These are phyloP conservation scores for Exophiala xenobiotica DNA, from an alignment of 2,329 filamentous ascomycete genomes.

Conservation along the genomic window DNA sequence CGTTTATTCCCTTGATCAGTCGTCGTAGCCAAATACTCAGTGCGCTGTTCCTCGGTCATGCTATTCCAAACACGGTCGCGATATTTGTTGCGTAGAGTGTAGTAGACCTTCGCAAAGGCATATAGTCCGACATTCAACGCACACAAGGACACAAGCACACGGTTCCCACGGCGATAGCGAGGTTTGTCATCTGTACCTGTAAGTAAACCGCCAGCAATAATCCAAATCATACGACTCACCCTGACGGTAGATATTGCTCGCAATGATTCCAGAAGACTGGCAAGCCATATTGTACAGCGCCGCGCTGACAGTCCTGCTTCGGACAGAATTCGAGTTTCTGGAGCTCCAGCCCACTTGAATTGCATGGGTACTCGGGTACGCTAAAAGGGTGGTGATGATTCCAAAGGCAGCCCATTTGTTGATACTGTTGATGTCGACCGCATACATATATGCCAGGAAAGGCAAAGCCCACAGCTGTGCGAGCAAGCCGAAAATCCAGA, in stretches of 20 bases:
- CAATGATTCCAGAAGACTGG: slow-evolving; percentile 38
- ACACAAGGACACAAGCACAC: slow-evolving; percentile 54
- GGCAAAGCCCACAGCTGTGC: slow-evolving; percentile 55
- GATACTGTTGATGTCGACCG: slow-evolving; percentile 40
- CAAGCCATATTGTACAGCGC: slow-evolving; percentile 42
- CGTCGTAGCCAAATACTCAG: slow-evolving; percentile 40
- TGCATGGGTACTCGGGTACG: slow-evolving; percentile 58
- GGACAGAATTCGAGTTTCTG: slow-evolving; percentile 41
- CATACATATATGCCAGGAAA: slow-evolving; percentile 52
- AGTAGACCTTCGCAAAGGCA: slow-evolving; percentile 43
- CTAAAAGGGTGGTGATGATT: slow-evolving; percentile 52
- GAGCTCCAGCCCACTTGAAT: slow-evolving; percentile 47
- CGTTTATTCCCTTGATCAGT: slow-evolving; percentile 41
- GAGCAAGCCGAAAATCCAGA: slow-evolving; percentile 47
- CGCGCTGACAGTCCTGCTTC: slow-evolving; percentile 39
- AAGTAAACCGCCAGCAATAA: no score
- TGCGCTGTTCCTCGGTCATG: slow-evolving; percentile 40
- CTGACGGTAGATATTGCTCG: slow-evolving; percentile 36
- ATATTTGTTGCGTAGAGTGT: slow-evolving; percentile 40
- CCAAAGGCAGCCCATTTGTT: slow-evolving; percentile 47
- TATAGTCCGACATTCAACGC: slow-evolving; percentile 53
- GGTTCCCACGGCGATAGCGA: slow-evolving; percentile 59
- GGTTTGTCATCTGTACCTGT: slow-evolving; percentile 48
- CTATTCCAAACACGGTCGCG: slow-evolving; percentile 39
- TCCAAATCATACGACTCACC: no score